Conservation (phyloP, 169 alveolate species). For the Eimeria falciformis region DNA sequence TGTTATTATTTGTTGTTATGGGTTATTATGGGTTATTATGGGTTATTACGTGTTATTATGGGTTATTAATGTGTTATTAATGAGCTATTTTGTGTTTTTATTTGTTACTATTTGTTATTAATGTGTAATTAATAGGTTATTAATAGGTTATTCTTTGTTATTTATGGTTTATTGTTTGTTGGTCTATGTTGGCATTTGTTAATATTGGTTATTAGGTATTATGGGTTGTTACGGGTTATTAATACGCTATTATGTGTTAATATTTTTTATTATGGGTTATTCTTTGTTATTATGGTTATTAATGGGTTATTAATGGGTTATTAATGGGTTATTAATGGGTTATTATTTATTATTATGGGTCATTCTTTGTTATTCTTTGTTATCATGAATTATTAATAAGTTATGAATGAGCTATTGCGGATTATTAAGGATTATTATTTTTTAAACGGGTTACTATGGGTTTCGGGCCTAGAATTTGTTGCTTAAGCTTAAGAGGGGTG, state of each 20-base stretch:
- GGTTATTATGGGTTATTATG: background rate
- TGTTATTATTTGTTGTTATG: background rate
- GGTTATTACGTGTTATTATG: background rate
- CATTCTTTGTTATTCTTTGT: background rate
- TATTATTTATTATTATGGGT: too few species aligned
- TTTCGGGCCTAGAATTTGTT: too few species aligned
- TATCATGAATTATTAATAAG: background rate
- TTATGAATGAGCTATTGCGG: too few species aligned
- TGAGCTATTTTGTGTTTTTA: background rate
- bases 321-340: background rate
- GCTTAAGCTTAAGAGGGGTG: too few species aligned
- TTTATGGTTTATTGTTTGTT: background rate
- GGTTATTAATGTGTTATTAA: background rate
- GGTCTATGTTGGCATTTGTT: background rate
- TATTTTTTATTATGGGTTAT: background rate
- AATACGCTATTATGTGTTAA: background rate
- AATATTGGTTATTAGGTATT: too few species aligned
- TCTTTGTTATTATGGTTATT: background rate
- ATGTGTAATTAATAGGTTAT: background rate
- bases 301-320: too few species aligned
- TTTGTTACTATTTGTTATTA: background rate
- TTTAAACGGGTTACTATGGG: too few species aligned
- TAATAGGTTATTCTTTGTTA: background rate
- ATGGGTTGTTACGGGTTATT: background rate
- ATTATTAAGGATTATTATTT: too few species aligned